Evolutionary conservation across 495 filamentous ascomycete genomes (phyloP), one percentile per base, ranked within the genome.

Genomic region (Emericellopsis terricola): DNA sequence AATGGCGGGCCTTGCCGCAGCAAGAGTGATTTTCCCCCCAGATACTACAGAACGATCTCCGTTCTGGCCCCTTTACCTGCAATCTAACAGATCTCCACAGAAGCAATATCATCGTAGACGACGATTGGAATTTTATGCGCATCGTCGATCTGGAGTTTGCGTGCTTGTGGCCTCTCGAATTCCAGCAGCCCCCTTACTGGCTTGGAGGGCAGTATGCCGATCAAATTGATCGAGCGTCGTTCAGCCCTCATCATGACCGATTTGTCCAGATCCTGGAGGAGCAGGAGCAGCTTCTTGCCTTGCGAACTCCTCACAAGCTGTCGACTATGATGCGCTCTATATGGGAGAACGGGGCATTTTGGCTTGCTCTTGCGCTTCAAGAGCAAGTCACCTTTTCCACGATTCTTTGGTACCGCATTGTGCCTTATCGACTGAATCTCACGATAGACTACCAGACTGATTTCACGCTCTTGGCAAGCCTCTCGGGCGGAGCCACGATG

Each of bases 61-160:
- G 46, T 5, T 7, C 28, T 34, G 41, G 43, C 6, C 41, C 43
- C 8, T 51, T 51, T 28, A 17, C 19, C 15, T 41, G 44, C 30
- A 35, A 47, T 18, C 40, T 43, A 11, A 44, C 39, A 36, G 46
- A 52, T 30, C 16, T 52, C 20, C 36, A 45, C 29, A 18, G 19
- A 6, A 42, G 46, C 28, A 61, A 57, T 26, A 50, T 58, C 14
- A 48, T 58, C 21, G 51, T 58, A 27, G 55, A 60, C 29, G 36
- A 49, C 14, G 36, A 43, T 4, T 51, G 43, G 46, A 51, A 51
- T 31, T 21, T 51, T 15, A 43, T 40, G 3, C 33, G 43, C 29
- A 35, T 51, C 0, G 38, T 51, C 11, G 46, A 51, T 15, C 38
- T 51, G 13, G 46, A 52, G 28, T 49, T 39, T 39, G 24, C 44